phyloP scores from a whole-genome alignment of 2,329 filamentous ascomycete species.

The Talaromyces rugulosus region DNA sequence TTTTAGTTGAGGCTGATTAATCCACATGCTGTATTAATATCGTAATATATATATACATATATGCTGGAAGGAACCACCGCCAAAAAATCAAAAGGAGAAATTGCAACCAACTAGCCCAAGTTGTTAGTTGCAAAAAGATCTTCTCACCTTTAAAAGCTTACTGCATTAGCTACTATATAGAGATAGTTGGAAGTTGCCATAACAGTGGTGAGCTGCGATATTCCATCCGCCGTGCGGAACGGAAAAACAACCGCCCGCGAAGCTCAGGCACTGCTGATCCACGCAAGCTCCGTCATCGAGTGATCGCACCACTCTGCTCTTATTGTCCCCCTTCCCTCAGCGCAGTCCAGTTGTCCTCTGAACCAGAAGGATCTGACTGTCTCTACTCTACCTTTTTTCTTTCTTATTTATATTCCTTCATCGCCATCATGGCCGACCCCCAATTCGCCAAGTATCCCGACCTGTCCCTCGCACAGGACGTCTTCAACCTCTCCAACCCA shows the following conservation, averaged over 20 bases:
- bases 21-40: no score
- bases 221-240: background rate
- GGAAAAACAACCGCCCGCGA: constrained; percentile 6
- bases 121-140: no score
- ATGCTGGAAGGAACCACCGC: no score
- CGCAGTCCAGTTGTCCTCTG: background rate
- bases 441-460: constrained; percentile 63
- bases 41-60: no score
- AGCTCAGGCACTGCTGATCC: constrained; percentile 4
- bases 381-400: background rate
- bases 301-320: background rate
- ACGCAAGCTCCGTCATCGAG: constrained; percentile 8
- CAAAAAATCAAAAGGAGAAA: no score
- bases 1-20: no score
- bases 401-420: background rate
- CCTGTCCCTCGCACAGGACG: constrained; percentile 61
- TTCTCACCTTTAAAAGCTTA: no score
- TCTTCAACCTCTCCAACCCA: constrained; percentile 64
- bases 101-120: no score
- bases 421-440: constrained; percentile 57
- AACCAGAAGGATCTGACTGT: background rate
- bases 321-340: background rate
- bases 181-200: no score
- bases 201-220: no score
- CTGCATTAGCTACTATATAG: no score